These are phyloP conservation scores for Ogataea trehalophila DNA, from an alignment of 805 yeast species.

Conservation along the genomic window DNA sequence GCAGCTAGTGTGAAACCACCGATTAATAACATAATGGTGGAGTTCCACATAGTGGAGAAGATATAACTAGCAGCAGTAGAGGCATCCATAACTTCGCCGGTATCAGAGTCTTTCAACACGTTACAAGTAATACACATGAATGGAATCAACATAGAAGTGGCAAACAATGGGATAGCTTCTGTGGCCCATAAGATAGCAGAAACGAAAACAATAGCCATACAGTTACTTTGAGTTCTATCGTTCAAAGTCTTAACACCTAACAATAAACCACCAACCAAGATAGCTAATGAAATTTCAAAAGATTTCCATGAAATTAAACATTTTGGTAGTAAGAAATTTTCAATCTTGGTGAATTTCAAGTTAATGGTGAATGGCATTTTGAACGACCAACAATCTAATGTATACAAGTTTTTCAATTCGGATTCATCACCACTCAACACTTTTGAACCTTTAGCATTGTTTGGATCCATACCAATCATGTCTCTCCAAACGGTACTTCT, in stretches of 20 bases:
- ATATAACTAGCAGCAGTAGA: slow-evolving; percentile 40
- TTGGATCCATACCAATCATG: slow-evolving; percentile 43
- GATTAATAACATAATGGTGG: slow-evolving; percentile 44
- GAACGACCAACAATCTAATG: slow-evolving; percentile 24
- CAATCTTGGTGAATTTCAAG: slow-evolving; percentile 17
- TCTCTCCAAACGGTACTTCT: slow-evolving; percentile 54
- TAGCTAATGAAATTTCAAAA: slow-evolving; percentile 43
- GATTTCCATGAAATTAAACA: slow-evolving; percentile 44
- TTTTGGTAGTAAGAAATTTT: slow-evolving; percentile 40
- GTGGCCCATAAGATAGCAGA: slow-evolving; percentile 48
- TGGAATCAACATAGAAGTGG: slow-evolving; percentile 47
- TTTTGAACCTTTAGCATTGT: slow-evolving; percentile 29
- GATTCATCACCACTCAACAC: slow-evolving; percentile 33
- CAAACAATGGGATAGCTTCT: slow-evolving; percentile 46
- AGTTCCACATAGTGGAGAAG: slow-evolving; percentile 48
- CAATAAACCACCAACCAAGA: slow-evolving; percentile 48
- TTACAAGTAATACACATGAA: slow-evolving; percentile 41
- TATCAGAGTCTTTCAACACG: slow-evolving; percentile 43
- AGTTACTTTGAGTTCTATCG: slow-evolving; percentile 55
- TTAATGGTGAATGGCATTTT: slow-evolving; percentile 15
- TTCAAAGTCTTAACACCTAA: slow-evolving; percentile 57
- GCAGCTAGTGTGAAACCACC: slow-evolving; percentile 56
- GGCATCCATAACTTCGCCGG: slow-evolving; percentile 40
- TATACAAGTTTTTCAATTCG: slow-evolving; percentile 29
- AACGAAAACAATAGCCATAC: slow-evolving; percentile 62